Percentiles rank a stretch among this genome's conserved stretches.
These are phyloP conservation scores for Coleophoma eucalyptorum DNA, from an alignment of 2,329 filamentous ascomycete genomes.

Conservation along the genomic window DNA sequence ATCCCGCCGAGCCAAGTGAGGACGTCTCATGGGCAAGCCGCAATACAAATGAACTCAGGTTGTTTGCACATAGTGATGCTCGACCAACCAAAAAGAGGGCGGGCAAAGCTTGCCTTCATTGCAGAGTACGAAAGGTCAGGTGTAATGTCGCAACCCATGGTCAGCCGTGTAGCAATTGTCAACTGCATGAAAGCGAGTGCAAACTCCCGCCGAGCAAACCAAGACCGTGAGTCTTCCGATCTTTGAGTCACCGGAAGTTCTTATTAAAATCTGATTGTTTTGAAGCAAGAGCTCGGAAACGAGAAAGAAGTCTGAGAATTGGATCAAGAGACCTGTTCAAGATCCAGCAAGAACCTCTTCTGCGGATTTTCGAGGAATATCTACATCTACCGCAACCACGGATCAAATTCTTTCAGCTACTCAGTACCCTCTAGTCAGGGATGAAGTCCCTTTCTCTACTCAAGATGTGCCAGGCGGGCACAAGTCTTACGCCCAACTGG, in stretches of 20 bases:
- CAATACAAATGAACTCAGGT: no score
- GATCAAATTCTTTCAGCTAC: no score
- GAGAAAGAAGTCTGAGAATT: slow-evolving; percentile 19
- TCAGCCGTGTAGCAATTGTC: slow-evolving; percentile 1
- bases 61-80: no score
- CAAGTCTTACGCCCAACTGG: neutral
- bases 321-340: slow-evolving; percentile 12
- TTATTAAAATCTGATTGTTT: neutral
- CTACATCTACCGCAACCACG: no score
- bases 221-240: neutral
- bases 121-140: slow-evolving; percentile 1
- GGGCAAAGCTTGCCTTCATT: neutral
- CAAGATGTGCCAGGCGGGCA: neutral
- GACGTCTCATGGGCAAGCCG: no score
- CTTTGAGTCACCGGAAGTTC: neutral
- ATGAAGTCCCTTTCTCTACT: neutral
- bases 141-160: neutral
- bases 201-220: neutral
- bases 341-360: neutral
- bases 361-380: no score
- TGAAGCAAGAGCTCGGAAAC: slow-evolving; percentile 19
- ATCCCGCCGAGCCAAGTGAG: no score
- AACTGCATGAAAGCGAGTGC: neutral
- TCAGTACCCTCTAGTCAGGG: neutral
- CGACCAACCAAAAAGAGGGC: neutral